Conservation (phyloP, 139 green algal genomes). For the Gonium pectorale region DNA sequence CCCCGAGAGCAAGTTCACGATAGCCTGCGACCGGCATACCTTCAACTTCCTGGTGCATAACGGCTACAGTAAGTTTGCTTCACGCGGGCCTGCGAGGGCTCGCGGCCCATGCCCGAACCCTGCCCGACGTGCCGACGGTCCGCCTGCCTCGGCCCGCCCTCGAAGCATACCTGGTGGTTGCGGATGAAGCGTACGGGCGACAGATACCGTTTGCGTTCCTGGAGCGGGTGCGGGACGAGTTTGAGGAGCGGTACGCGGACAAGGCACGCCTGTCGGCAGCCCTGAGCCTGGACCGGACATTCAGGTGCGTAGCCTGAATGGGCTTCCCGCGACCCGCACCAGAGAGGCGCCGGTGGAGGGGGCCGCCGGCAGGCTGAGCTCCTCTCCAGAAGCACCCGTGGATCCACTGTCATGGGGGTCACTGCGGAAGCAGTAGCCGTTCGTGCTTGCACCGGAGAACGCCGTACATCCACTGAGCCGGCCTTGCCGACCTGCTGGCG, state of each 20-base stretch:
- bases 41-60: constrained; percentile 90
- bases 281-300: constrained; percentile 87
- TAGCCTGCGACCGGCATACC: constrained; percentile 82
- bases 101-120: too few relatives aligned
- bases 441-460: too few relatives aligned
- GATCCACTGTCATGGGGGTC: too few relatives aligned
- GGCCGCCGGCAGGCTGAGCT: too few relatives aligned
- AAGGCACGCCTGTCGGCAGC: constrained; percentile 75
- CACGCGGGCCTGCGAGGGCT: too few relatives aligned
- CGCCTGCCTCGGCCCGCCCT: neutral
- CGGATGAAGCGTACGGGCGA: constrained; percentile 90
- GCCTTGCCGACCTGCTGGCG: too few relatives aligned
- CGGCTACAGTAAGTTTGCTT: constrained; percentile 77
- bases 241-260: constrained; percentile 77
- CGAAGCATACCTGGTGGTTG: constrained; percentile 91
- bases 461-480: too few relatives aligned
- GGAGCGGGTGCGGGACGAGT: constrained; percentile 79
- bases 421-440: too few relatives aligned
- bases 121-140: too few relatives aligned
- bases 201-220: constrained; percentile 97
- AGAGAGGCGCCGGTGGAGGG: too few relatives aligned
- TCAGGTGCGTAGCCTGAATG: constrained; percentile 62
- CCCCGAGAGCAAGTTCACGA: constrained; percentile 79
- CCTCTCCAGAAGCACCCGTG: too few relatives aligned
- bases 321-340: too few relatives aligned